phyloP scores from a whole-genome alignment of 108 stramenopile species.

The Tribonema minus region DNA sequence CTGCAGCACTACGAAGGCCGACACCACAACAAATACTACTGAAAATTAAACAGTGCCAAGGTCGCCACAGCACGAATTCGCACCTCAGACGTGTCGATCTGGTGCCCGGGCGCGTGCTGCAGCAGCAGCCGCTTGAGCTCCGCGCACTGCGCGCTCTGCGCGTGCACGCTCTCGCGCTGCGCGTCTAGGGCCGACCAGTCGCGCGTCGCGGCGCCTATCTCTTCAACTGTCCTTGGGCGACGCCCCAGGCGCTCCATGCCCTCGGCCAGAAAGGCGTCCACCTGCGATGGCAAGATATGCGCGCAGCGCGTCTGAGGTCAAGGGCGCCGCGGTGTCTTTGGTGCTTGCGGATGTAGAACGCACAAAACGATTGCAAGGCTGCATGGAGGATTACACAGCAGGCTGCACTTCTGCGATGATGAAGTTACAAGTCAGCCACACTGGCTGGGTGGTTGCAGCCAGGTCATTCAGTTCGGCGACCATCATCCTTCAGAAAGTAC shows the following conservation, averaged over 20 bases:
- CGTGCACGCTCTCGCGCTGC: conserved; percentile 21
- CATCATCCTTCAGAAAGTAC: too few relatives aligned
- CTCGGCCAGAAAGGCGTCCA: conserved; percentile 51
- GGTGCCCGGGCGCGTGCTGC: conserved; percentile 52
- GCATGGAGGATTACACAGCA: too few relatives aligned
- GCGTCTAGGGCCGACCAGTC: conserved; percentile 57
- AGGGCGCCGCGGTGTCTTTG: background rate
- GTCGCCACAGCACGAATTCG: background rate
- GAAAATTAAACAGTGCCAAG: too few relatives aligned
- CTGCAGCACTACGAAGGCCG: too few relatives aligned
- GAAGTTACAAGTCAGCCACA: too few relatives aligned
- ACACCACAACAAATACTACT: too few relatives aligned
- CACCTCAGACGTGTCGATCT: conserved; percentile 1
- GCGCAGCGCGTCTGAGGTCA: background rate
- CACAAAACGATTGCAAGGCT: background rate
- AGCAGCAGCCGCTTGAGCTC: conserved; percentile 48
- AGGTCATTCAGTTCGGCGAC: too few relatives aligned
- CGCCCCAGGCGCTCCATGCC: conserved; percentile 25
- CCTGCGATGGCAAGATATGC: background rate
- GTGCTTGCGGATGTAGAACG: background rate
- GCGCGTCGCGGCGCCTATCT: conserved; percentile 56
- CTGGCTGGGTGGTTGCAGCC: background rate
- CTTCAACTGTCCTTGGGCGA: conserved; percentile 56
- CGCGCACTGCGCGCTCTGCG: conserved; percentile 13
- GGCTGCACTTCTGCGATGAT: too few relatives aligned